Evolutionary conservation across 257 asterid species (phyloP), one percentile per base, ranked within the genome.

Genomic region (Prunella vulgaris): DNA sequence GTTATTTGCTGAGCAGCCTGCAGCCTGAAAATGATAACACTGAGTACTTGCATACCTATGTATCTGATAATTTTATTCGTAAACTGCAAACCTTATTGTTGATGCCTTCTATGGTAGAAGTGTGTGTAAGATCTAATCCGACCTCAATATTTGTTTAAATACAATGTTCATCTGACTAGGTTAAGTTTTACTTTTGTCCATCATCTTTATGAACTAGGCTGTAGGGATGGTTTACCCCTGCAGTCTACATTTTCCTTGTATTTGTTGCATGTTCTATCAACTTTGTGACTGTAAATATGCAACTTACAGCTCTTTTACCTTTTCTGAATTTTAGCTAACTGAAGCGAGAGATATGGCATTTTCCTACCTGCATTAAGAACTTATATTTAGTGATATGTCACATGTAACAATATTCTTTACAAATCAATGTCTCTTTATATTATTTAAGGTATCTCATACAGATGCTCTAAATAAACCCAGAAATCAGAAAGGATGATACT

Each of bases 41-140:
- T 42, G 68, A 54, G 52, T 21, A 17, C 46, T 17, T n/a, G 7
- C 61, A 28, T 51, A 46, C 62, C 51, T n/a, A n/a, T 7, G 4
- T 38, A 4, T 69, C 42, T 48, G 37, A 35, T 60, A 49, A 33
- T 17, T 51, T 14, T 18, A 66, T 13, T 44, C n/a, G 24, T 30
- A 21, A 33, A 21, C 35, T 18, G 21, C 49, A 51, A 15, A 15
- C 1, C 7, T 10, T 48, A 4, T 46, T 35, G 17, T 48, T 48
- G 53, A 35, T 48, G 64, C 60, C 44, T 35, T 14, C 38, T 63
- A 61, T 56, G 21, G 53, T 25, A 69, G 66, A 69, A 24, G 44
- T 1, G 3, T 9, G 24, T 7, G 60, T 30, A 44, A 37, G 30
- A 44, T 10, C 14, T 42, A 46, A 15, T 15, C 53, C 51, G 3